These are phyloP conservation scores for Panus rudis DNA, from an alignment of 768 basidiomycete species.

Conservation along the genomic window DNA sequence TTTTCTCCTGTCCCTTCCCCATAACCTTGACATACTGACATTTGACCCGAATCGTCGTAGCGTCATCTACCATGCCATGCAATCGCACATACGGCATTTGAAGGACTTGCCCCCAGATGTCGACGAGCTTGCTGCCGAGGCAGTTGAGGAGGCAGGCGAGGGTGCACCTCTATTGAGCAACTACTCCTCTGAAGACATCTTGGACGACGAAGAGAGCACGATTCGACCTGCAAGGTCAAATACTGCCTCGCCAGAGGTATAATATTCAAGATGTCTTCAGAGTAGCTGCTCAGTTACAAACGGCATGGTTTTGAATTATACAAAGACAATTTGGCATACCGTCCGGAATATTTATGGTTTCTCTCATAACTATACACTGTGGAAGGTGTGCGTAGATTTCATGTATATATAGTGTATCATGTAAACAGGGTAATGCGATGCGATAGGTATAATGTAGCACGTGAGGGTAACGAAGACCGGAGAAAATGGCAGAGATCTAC, in stretches of 20 bases:
- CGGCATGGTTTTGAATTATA: not conserved
- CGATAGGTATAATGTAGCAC: no score
- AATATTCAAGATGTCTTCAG: no score
- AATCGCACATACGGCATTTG: conserved; percentile 50
- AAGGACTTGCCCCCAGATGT: conserved; percentile 40
- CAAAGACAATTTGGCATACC: no score
- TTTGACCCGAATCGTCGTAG: conserved; percentile 29
- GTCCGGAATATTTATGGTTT: no score
- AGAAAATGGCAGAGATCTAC: not conserved
- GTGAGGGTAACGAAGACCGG: not conserved
- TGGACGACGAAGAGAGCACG: conserved; percentile 11
- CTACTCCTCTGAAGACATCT: conserved; percentile 17
- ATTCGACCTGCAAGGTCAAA: conserved; percentile 5
- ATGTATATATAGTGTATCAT: no score
- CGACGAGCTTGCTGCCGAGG: conserved; percentile 52
- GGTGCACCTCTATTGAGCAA: conserved; percentile 46
- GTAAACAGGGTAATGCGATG: no score
- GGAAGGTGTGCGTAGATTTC: no score
- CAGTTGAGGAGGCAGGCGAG: conserved; percentile 54
- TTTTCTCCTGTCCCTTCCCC: not conserved
- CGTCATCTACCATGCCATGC: conserved; percentile 59
- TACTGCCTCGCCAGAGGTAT: conserved; percentile 1
- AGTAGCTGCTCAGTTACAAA: not conserved
- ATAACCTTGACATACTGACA: conserved; percentile 7
- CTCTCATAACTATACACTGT: no score